These are phyloP conservation scores for Teunomyces cretensis DNA, from an alignment of 805 yeast species.

Conservation along the genomic window DNA sequence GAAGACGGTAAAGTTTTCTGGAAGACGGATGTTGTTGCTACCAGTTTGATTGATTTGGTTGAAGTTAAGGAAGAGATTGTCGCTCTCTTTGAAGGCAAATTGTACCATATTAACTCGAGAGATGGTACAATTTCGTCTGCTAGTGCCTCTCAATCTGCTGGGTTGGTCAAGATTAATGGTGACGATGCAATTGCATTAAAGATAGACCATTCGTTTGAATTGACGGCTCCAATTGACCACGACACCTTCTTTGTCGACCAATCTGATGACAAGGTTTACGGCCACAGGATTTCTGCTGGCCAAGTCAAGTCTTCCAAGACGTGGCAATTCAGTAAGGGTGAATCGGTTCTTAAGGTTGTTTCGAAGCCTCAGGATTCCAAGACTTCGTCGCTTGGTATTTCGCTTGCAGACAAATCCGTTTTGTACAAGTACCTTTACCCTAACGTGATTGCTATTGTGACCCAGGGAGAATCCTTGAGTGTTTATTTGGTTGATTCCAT, in stretches of 20 bases:
- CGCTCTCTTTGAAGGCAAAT: slow-evolving; percentile 12
- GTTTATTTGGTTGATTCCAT: slow-evolving; percentile 64
- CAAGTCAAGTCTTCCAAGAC: slow-evolving; percentile 17
- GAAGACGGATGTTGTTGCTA: slow-evolving; percentile 2
- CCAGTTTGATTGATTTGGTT: slow-evolving; percentile 10
- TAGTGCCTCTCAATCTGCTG: neutral
- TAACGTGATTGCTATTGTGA: slow-evolving; percentile 54
- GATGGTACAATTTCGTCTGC: slow-evolving; percentile 14
- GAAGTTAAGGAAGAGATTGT: slow-evolving; percentile 13
- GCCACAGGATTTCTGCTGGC: slow-evolving; percentile 17
- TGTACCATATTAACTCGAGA: slow-evolving; percentile 12
- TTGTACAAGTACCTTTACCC: slow-evolving; percentile 84
- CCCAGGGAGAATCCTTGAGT: slow-evolving; percentile 30
- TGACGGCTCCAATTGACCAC: neutral
- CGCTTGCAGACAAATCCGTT: slow-evolving; percentile 68
- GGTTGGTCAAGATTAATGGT: neutral
- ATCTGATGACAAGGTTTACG: slow-evolving; percentile 14
- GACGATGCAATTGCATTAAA: neutral
- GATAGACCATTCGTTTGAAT: neutral
- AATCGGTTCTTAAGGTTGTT: slow-evolving; percentile 17
- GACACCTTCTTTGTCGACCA: slow-evolving; percentile 16
- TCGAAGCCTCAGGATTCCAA: slow-evolving; percentile 21
- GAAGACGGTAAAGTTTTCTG: slow-evolving; percentile 8
- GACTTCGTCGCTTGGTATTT: slow-evolving; percentile 60
- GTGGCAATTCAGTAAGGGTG: slow-evolving; percentile 29